These are phyloP conservation scores for Endoconidiophora laricicola DNA, from an alignment of 2,329 filamentous ascomycete species.

Conservation along the genomic window DNA sequence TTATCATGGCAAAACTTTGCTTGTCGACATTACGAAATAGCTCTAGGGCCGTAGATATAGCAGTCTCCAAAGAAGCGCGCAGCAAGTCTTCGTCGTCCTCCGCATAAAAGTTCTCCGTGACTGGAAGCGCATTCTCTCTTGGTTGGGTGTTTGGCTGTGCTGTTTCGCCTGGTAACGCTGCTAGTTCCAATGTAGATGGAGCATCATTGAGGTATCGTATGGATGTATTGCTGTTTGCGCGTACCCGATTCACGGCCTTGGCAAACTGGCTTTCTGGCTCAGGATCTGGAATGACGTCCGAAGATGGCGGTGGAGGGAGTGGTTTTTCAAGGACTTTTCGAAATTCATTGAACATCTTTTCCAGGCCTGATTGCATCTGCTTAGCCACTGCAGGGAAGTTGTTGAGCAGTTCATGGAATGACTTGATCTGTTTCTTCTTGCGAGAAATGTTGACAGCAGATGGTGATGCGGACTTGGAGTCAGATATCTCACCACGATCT, in stretches of 20 bases:
- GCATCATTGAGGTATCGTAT: background rate
- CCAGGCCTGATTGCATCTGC: slow-evolving; percentile 86
- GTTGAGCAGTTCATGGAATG: slow-evolving; percentile 75
- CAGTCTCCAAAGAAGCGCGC: slow-evolving; percentile 75
- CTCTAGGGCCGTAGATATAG: slow-evolving; percentile 85
- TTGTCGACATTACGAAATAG: slow-evolving; percentile 93
- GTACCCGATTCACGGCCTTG: slow-evolving; percentile 36
- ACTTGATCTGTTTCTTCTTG: slow-evolving; percentile 79
- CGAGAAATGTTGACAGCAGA: slow-evolving; percentile 28
- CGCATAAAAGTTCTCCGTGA: slow-evolving; percentile 51
- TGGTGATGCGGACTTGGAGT: background rate
- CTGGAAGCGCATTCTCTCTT: slow-evolving; percentile 25
- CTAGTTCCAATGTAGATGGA: background rate
- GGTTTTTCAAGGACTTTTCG: slow-evolving; percentile 71
- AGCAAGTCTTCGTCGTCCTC: slow-evolving; percentile 88
- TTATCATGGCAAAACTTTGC: slow-evolving; percentile 78
- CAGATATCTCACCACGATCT: slow-evolving; percentile 20
- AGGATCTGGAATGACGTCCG: slow-evolving; percentile 30
- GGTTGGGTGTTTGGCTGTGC: background rate
- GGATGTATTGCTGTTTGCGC: slow-evolving; percentile 25
- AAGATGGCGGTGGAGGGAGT: slow-evolving; percentile 38
- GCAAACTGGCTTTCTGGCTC: slow-evolving; percentile 41
- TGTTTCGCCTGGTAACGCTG: slow-evolving; percentile 13
- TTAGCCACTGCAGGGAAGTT: slow-evolving; percentile 90
- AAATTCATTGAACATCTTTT: slow-evolving; percentile 82